Conservation (phyloP, 257 asterid genomes). For the Plantago major region DNA sequence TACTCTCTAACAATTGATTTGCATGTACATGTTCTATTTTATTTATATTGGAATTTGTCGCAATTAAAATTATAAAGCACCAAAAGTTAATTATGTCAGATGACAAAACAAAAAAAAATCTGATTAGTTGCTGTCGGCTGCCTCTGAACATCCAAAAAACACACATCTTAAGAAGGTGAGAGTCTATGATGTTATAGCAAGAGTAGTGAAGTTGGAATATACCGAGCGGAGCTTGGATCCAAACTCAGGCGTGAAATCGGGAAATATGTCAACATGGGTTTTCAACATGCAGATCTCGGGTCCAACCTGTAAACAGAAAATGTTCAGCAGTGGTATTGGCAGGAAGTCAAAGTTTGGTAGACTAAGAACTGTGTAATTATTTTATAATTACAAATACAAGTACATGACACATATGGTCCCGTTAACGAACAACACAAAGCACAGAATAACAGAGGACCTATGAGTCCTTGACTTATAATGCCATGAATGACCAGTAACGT, state of each 20-base stretch:
- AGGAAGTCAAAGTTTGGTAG: constrained; percentile 3
- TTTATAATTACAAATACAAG: constrained; percentile 1
- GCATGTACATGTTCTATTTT: not conserved
- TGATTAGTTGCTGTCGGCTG: too few relatives aligned
- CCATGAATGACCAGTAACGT: too few relatives aligned
- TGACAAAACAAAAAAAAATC: too few relatives aligned
- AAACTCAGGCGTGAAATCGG: constrained; percentile 88
- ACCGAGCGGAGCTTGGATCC: constrained; percentile 90
- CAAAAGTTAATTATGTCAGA: too few relatives aligned
- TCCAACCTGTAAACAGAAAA: constrained; percentile 68
- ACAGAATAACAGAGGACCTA: not conserved
- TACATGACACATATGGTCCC: not conserved
- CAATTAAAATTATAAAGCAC: too few relatives aligned
- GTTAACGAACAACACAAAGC: not conserved
- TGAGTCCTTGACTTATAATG: too few relatives aligned
- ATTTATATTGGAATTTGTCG: too few relatives aligned
- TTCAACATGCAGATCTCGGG: constrained; percentile 96
- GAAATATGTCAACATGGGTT: constrained; percentile 94
- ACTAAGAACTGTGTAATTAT: constrained; percentile 7
- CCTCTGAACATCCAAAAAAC: too few relatives aligned
- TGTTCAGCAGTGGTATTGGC: constrained; percentile 16
- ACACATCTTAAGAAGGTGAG: too few relatives aligned
- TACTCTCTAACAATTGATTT: not conserved
- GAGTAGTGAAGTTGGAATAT: constrained; percentile 23
- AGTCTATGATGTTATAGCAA: not conserved